These are phyloP conservation scores for Echeveria elegans DNA, from an alignment of 164 flowering plant species.

Conservation along the genomic window DNA sequence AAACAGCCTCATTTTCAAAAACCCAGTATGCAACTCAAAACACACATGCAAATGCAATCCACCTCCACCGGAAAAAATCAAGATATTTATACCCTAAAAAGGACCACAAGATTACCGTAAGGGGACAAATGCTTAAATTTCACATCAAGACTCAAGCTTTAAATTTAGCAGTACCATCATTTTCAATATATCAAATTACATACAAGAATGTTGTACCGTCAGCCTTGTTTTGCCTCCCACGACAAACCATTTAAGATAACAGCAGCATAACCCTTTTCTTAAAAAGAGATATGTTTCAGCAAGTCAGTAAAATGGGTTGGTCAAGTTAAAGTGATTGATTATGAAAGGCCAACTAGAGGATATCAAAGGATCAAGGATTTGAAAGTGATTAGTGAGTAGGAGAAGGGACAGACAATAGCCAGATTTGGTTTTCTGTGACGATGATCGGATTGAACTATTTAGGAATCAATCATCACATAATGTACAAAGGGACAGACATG, in stretches of 20 bases:
- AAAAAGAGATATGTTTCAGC: neutral
- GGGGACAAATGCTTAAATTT: slow-evolving; percentile 1
- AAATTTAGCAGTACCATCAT: too few species aligned
- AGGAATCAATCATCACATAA: neutral
- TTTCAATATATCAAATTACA: too few species aligned
- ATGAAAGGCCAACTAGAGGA: neutral
- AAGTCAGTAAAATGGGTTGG: neutral
- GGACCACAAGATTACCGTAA: slow-evolving; percentile 1
- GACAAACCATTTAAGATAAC: neutral
- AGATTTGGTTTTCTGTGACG: too few species aligned
- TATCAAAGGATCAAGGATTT: neutral
- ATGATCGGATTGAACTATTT: neutral
- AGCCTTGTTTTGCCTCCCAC: neutral
- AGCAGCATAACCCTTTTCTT: neutral
- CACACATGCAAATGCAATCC: neutral
- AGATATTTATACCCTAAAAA: neutral
- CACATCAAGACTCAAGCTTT: neutral
- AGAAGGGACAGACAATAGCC: too few species aligned
- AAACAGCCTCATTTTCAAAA: neutral
- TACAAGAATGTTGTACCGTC: neutral
- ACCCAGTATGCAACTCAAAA: neutral
- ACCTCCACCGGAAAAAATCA: neutral
- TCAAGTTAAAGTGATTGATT: neutral
- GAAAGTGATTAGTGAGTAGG: neutral
- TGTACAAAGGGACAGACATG: too few species aligned